Evolutionary conservation across 768 basidiomycete species (phyloP).

Genomic region (Brasilioporus rufonigricans): DNA sequence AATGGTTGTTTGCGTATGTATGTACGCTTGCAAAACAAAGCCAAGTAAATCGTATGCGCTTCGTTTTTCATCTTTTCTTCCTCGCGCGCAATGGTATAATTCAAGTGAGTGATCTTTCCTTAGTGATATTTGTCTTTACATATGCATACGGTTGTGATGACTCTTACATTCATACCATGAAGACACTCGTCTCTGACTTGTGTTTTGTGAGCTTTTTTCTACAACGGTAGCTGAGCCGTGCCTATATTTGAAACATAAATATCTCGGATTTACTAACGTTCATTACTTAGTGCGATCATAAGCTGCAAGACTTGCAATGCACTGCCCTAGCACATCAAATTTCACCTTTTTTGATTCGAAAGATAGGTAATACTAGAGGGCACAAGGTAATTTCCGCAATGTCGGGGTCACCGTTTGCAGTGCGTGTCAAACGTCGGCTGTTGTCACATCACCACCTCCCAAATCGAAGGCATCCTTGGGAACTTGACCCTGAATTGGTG

Average conservation of each 20-base stretch:
- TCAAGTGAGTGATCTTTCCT: conserved; percentile 17
- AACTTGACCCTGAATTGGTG: conserved; percentile 85
- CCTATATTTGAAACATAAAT: conserved; percentile 3
- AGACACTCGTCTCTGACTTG: conserved; percentile 39
- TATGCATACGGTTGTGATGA: conserved; percentile 45
- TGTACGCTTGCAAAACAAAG: conserved; percentile 12
- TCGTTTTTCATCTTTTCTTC: too few relatives aligned
- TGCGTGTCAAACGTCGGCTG: conserved; percentile 5
- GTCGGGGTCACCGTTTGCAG: neutral
- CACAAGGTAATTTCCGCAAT: neutral
- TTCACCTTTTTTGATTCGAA: neutral
- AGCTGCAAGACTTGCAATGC: neutral
- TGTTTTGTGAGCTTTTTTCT: conserved; percentile 57
- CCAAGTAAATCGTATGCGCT: too few relatives aligned
- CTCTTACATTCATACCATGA: conserved; percentile 75
- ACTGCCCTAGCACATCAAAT: neutral
- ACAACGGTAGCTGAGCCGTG: conserved; percentile 83
- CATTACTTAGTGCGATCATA: neutral
- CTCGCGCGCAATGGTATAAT: too few relatives aligned
- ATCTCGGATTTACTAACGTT: conserved; percentile 9
- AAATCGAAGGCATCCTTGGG: conserved; percentile 81
- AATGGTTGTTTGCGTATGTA: too few relatives aligned
- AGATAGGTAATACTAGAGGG: neutral
- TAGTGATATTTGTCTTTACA: conserved; percentile 1
- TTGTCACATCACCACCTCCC: conserved; percentile 23